phyloP scores from a whole-genome alignment of 75 land plant species.

The Pseudotsuga menziesii region DNA sequence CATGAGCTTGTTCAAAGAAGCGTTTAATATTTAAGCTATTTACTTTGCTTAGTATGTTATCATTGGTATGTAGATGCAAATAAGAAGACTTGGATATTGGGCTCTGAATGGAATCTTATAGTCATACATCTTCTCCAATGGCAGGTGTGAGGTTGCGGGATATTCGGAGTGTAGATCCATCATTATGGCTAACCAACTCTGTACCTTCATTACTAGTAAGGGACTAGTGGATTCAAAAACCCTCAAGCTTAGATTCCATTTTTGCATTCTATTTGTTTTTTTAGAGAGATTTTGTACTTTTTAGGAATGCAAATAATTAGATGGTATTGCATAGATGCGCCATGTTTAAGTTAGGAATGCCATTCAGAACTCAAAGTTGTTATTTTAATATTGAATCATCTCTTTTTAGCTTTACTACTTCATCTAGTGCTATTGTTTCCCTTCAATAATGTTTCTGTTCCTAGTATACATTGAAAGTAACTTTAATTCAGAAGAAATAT shows the following conservation, averaged over 20 bases:
- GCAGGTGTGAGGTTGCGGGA: conserved; percentile 91
- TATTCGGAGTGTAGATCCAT: conserved; percentile 93
- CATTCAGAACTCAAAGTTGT: background rate
- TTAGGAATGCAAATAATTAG: background rate
- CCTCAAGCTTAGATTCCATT: too few species aligned
- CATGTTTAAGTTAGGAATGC: background rate
- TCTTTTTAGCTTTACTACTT: background rate
- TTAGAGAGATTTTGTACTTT: too few species aligned
- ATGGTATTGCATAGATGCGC: background rate
- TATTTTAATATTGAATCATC: background rate
- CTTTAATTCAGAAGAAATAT: background rate
- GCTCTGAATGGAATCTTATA: too few species aligned
- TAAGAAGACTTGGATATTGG: too few species aligned
- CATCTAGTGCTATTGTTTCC: background rate
- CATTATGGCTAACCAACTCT: conserved; percentile 89
- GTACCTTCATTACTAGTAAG: conserved; percentile 80
- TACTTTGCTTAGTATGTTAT: too few species aligned
- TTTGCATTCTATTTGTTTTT: too few species aligned
- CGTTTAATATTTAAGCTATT: too few species aligned
- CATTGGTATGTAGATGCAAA: too few species aligned
- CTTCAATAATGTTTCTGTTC: background rate
- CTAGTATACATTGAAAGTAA: background rate
- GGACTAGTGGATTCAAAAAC: background rate
- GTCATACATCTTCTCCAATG: too few species aligned
- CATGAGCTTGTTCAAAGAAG: too few species aligned